Percentiles rank a stretch among this genome's conserved stretches.
Conservation (phyloP, 768 basidiomycete genomes). For the Leccinellum albellum region DNA sequence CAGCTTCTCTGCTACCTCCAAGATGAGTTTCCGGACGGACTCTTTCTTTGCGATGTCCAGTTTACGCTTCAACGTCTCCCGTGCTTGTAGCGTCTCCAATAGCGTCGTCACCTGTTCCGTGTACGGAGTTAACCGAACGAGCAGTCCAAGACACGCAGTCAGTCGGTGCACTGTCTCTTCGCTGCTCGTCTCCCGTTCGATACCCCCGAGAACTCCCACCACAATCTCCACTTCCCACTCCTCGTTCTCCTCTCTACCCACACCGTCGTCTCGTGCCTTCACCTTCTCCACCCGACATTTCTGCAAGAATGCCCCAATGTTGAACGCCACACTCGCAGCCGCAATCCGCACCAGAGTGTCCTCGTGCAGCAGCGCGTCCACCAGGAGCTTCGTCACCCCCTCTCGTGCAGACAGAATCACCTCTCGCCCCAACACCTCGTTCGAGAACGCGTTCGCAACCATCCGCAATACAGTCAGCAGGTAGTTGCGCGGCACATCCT, state of each 20-base stretch:
- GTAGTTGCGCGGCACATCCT: slow-evolving; percentile 46
- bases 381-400: slow-evolving; percentile 50
- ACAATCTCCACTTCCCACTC: slow-evolving; percentile 87
- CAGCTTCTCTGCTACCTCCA: slow-evolving; percentile 54
- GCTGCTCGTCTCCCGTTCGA: slow-evolving; percentile 63
- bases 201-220: slow-evolving; percentile 78
- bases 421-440: slow-evolving; percentile 34
- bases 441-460: slow-evolving; percentile 64
- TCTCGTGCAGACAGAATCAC: slow-evolving; percentile 37
- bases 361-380: slow-evolving; percentile 63
- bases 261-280: slow-evolving; percentile 29
- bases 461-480: slow-evolving; percentile 64
- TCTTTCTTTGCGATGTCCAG: slow-evolving; percentile 60
- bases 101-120: slow-evolving; percentile 55
- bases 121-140: slow-evolving; percentile 72
- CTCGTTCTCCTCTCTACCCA: slow-evolving; percentile 51
- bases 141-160: slow-evolving; percentile 70
- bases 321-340: slow-evolving; percentile 79
- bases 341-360: slow-evolving; percentile 71
- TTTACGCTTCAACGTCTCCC: slow-evolving; percentile 54
- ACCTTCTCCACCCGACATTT: slow-evolving; percentile 47
- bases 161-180: slow-evolving; percentile 92
- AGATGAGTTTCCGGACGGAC: slow-evolving; percentile 52
- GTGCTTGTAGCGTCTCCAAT: slow-evolving; percentile 68
- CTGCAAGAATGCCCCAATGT: slow-evolving; percentile 66